These are phyloP conservation scores for Zizania latifolia DNA, from an alignment of 176 grass and related monocot species.

Conservation along the genomic window DNA sequence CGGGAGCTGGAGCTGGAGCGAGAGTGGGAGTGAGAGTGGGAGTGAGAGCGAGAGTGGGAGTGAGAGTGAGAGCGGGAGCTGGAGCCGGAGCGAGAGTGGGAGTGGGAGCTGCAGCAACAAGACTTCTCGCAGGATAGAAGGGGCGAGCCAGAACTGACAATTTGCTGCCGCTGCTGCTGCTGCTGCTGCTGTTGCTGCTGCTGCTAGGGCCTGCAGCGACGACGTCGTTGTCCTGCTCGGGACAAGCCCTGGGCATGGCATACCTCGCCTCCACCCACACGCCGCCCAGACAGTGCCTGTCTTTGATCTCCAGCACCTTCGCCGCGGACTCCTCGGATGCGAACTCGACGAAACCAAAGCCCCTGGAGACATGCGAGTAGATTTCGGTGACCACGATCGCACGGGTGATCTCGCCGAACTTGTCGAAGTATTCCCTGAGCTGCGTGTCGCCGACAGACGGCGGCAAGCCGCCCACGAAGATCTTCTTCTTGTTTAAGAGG, in stretches of 20 bases:
- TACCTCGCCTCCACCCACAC: slow-evolving; percentile 10
- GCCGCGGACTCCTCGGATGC: background rate
- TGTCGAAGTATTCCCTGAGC: slow-evolving; percentile 21
- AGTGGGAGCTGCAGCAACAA: too few species aligned
- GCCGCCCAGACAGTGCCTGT: background rate
- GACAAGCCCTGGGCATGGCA: slow-evolving; percentile 12
- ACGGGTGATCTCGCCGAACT: slow-evolving; percentile 1
- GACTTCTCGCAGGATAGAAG: background rate
- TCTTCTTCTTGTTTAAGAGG: background rate
- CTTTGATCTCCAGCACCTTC: background rate
- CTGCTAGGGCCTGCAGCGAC: too few species aligned
- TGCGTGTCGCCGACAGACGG: background rate
- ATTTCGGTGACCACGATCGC: slow-evolving; percentile 23
- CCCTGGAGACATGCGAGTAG: background rate
- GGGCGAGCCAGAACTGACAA: background rate
- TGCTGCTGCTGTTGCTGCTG: background rate
- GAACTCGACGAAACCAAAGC: slow-evolving; percentile 26
- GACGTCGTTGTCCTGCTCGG: too few species aligned
- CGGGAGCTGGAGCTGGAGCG: too few species aligned
- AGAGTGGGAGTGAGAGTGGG: too few species aligned
- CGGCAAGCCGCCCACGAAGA: slow-evolving; percentile 31
- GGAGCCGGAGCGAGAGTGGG: too few species aligned
- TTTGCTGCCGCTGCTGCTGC: background rate
- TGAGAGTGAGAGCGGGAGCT: too few species aligned
- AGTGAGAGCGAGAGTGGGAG: too few species aligned